Evolutionary conservation across 2,329 filamentous ascomycete species (phyloP).

Genomic region (Helotiales sp.): DNA sequence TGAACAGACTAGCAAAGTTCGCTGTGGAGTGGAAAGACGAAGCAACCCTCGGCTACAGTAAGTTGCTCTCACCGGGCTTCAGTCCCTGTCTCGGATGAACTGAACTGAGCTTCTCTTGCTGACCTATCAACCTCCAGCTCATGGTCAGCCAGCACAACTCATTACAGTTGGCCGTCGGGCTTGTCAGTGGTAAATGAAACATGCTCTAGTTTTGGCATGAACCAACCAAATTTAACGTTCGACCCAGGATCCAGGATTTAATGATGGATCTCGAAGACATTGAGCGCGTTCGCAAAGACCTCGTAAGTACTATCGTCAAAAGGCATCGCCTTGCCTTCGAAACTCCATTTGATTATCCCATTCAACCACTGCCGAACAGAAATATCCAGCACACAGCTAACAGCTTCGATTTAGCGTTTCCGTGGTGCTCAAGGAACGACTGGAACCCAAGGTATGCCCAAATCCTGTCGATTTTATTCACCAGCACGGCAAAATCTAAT

Average conservation of each 20-base stretch:
- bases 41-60: slow-evolving; percentile 70
- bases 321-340: neutral
- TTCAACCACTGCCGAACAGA: no score
- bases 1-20: slow-evolving; percentile 75
- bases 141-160: slow-evolving; percentile 30
- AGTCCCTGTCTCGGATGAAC: neutral
- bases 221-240: neutral
- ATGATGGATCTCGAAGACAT: slow-evolving; percentile 77
- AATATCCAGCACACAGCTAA: neutral
- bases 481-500: neutral
- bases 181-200: slow-evolving; percentile 61
- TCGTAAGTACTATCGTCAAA: slow-evolving; percentile 44
- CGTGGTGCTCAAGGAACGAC: slow-evolving; percentile 70
- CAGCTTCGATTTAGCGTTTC: slow-evolving; percentile 54
- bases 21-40: slow-evolving; percentile 73
- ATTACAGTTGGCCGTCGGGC: slow-evolving; percentile 50
- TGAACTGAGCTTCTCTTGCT: neutral
- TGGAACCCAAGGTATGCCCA: slow-evolving; percentile 65
- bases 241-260: slow-evolving; percentile 65
- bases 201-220: neutral
- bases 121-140: neutral
- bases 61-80: neutral
- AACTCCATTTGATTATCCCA: no score
- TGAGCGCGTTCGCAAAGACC: slow-evolving; percentile 68
- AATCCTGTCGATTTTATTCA: neutral